Base-by-base conservation (phyloP, 306 rosid species). In the Castanopsis chinensis region DNA sequence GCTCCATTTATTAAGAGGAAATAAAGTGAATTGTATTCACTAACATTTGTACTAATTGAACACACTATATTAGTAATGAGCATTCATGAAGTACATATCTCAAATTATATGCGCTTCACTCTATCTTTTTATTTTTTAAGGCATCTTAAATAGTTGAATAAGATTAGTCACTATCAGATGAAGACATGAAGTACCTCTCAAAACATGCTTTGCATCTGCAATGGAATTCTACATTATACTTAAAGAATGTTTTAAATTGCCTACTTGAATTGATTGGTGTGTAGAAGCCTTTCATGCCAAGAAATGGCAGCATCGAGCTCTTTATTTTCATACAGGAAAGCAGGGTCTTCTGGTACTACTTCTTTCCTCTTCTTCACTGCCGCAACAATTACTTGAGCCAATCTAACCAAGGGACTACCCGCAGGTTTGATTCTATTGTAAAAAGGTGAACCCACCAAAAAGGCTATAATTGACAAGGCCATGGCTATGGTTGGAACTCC, bases 391-490 rank as follows among this genome's bases (percentile, higher is more conserved):
- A 92, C 97, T 71, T 89, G 96, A 45, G 83, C 79, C 83, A 94
- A 76, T 73, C 97, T 84, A 70, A 94, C 82, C 84, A 94, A 56
- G 3, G 98, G 96, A 71, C 97, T 92, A 0, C 98, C 96, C 35
- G 76, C 88, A 5, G 92, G 90, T 54, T 90, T 88, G 0, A 87
- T 21, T 74, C 77, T 82, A 15, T 71, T 89, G 61, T 92, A 90
- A 19, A 94, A 86, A 12, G 92, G 92, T 14, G 88, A 84, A 7
- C 98, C 98, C 51, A 84, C 35, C 2, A 90, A 76, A 78, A 94
- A 94, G 41, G 86, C 81, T 18, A 89, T n/a, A 19, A 90, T 64
- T 3, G 97, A 94, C 23, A 94, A 45, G 10, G 88, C 37, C 98
- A 92, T 92, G 61, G 87, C 91, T 19, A 89, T 58, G 74, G 90